Percentiles rank a stretch among this genome's conserved stretches.
Conservation (phyloP, 2,329 filamentous ascomycete genomes). For the Massarina eburnea region DNA sequence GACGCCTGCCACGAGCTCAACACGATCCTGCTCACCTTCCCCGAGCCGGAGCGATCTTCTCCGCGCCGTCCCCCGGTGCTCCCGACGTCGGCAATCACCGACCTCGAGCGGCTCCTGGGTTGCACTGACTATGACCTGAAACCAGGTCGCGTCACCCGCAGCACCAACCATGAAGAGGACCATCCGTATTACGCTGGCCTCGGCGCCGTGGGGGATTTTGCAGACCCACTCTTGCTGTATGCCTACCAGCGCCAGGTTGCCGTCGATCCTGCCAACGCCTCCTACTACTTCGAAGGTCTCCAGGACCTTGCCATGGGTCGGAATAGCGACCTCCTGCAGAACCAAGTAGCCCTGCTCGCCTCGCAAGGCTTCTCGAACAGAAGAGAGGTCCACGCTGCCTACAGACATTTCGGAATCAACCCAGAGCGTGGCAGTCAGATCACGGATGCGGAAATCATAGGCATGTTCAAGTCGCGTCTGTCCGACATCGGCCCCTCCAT, state of each 20-base stretch:
- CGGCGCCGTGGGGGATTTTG: slow-evolving; percentile 64
- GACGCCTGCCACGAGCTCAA: slow-evolving; percentile 62
- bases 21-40: slow-evolving; percentile 50
- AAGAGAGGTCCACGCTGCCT: slow-evolving; percentile 60
- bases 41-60: slow-evolving; percentile 30
- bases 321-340: slow-evolving; percentile 58
- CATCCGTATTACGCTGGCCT: slow-evolving; percentile 61
- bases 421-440: slow-evolving; percentile 41
- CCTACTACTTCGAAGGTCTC: slow-evolving; percentile 69
- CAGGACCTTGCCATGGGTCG: slow-evolving; percentile 59
- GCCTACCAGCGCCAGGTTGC: slow-evolving; percentile 63
- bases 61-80: slow-evolving; percentile 33
- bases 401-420: slow-evolving; percentile 60
- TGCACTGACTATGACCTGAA: slow-evolving; percentile 39
- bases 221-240: slow-evolving; percentile 62
- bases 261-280: slow-evolving; percentile 56
- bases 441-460: slow-evolving; percentile 63
- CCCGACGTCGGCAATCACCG: slow-evolving; percentile 39
- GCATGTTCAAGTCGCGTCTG: slow-evolving; percentile 61
- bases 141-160: slow-evolving; percentile 26
- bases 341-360: slow-evolving; percentile 59
- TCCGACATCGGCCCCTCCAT: slow-evolving; percentile 55
- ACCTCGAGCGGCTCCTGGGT: slow-evolving; percentile 43
- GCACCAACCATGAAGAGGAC: slow-evolving; percentile 35
- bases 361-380: slow-evolving; percentile 61